phyloP scores from a whole-genome alignment of 2,329 filamentous ascomycete genomes.

The Fusarium sp. region DNA sequence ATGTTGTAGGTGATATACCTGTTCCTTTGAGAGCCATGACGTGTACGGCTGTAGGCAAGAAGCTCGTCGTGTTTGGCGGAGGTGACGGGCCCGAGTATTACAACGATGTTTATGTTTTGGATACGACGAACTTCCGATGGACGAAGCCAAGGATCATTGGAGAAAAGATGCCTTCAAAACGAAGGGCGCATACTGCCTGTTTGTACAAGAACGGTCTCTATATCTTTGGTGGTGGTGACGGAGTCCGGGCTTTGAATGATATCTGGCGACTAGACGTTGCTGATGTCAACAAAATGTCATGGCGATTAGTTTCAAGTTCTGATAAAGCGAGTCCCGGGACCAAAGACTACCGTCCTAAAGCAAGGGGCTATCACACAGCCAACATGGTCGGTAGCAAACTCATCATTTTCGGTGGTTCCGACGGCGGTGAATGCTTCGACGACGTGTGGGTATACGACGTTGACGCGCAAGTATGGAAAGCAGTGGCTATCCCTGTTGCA shows the following conservation, averaged over 20 bases:
- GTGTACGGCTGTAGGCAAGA: slow-evolving; percentile 76
- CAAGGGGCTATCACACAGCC: slow-evolving; percentile 76
- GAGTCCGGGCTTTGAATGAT: slow-evolving; percentile 76
- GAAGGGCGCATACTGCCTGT: slow-evolving; percentile 76
- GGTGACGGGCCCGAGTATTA: slow-evolving; percentile 78
- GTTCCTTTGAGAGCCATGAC: slow-evolving; percentile 76
- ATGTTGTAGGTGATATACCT: slow-evolving; percentile 72
- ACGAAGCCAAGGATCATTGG: slow-evolving; percentile 69
- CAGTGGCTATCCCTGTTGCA: slow-evolving; percentile 68
- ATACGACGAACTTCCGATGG: slow-evolving; percentile 76
- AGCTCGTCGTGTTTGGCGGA: slow-evolving; percentile 75
- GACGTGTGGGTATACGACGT: slow-evolving; percentile 80
- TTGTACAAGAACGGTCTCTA: slow-evolving; percentile 77
- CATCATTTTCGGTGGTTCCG: slow-evolving; percentile 76
- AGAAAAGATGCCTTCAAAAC: slow-evolving; percentile 68
- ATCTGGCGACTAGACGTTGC: slow-evolving; percentile 78
- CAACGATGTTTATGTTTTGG: slow-evolving; percentile 78
- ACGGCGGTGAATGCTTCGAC: slow-evolving; percentile 77
- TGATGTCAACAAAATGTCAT: slow-evolving; percentile 74
- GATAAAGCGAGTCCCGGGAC: slow-evolving; percentile 49
- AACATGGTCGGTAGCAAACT: slow-evolving; percentile 79
- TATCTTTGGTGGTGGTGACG: slow-evolving; percentile 77
- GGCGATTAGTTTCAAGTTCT: slow-evolving; percentile 70
- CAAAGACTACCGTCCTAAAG: slow-evolving; percentile 65
- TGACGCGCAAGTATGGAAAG: slow-evolving; percentile 68